Percentiles rank a stretch among this genome's conserved stretches.
phyloP scores from a whole-genome alignment of 2,329 filamentous ascomycete genomes.

The Penicillium fuscoglaucum region DNA sequence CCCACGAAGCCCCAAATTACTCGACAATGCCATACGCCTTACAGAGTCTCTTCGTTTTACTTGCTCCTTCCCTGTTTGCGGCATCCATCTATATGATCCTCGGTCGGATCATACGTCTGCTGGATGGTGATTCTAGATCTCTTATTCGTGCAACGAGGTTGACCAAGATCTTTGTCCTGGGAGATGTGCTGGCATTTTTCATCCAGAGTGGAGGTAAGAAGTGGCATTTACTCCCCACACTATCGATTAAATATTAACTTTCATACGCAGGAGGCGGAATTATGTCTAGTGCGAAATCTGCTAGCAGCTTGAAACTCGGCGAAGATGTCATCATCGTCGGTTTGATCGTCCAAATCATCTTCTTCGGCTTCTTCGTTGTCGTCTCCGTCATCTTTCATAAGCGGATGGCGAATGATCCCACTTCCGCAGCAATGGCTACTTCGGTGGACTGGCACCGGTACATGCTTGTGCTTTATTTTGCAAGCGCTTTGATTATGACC shows the following conservation, averaged over 20 bases:
- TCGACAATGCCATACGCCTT: no score
- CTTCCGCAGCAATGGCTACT: not conserved
- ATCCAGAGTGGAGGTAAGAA: conserved; percentile 14
- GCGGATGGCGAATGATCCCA: conserved; percentile 34
- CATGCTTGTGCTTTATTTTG: conserved; percentile 22
- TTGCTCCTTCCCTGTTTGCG: no score
- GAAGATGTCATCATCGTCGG: conserved; percentile 55
- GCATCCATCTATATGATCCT: no score
- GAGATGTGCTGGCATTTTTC: not conserved
- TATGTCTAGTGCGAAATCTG: conserved; percentile 13
- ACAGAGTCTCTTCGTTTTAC: no score
- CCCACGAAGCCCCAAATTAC: no score
- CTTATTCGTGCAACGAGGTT: no score
- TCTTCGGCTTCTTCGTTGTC: conserved; percentile 58
- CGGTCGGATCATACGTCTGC: no score
- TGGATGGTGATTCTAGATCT: no score
- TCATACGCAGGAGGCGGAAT: not conserved
- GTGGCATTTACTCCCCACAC: no score
- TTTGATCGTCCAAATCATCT: conserved; percentile 57
- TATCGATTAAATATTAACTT: not conserved
- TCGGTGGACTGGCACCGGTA: conserved; percentile 5
- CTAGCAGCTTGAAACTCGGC: conserved; percentile 9
- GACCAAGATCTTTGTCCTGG: not conserved
- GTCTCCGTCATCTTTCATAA: conserved; percentile 53
- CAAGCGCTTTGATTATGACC: conserved; percentile 30